Conservation (phyloP, 169 alveolate genomes). For the Haemoproteus tartakovskyi region DNA sequence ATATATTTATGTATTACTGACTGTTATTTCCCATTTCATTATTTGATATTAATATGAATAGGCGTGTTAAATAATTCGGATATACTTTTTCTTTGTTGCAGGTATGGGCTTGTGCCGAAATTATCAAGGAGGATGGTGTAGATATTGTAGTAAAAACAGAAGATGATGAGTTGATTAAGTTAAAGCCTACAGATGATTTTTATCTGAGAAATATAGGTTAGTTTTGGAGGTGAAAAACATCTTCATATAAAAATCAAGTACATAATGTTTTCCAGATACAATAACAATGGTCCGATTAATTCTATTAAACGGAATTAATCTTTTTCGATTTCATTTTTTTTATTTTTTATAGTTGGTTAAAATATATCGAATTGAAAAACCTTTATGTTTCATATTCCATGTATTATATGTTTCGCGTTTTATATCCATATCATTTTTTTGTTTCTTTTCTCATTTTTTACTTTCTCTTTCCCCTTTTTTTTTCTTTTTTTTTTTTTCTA, state of each 20-base stretch:
- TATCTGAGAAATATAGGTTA: conserved; percentile 29
- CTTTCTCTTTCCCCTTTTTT: neutral
- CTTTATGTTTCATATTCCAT: neutral
- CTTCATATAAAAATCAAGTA: no score
- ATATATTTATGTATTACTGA: no score
- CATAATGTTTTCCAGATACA: no score
- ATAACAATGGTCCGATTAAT: no score
- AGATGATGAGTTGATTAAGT: conserved; percentile 39
- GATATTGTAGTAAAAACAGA: conserved; percentile 37
- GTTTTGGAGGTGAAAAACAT: no score
- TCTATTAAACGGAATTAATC: no score
- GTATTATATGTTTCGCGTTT: neutral
- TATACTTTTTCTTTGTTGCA: no score
- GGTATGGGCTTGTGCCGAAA: conserved; percentile 64
- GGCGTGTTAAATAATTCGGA: neutral
- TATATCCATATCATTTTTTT: neutral
- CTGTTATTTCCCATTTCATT: neutral
- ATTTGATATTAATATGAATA: neutral
- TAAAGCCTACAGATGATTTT: conserved; percentile 38
- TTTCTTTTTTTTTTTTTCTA: neutral
- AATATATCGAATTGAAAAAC: neutral
- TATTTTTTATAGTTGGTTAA: neutral
- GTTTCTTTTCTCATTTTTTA: neutral
- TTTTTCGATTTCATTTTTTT: no score
- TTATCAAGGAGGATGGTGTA: conserved; percentile 24